Evolutionary conservation across 2,329 filamentous ascomycete species (phyloP).

Genomic region (Trichoderma sp.): DNA sequence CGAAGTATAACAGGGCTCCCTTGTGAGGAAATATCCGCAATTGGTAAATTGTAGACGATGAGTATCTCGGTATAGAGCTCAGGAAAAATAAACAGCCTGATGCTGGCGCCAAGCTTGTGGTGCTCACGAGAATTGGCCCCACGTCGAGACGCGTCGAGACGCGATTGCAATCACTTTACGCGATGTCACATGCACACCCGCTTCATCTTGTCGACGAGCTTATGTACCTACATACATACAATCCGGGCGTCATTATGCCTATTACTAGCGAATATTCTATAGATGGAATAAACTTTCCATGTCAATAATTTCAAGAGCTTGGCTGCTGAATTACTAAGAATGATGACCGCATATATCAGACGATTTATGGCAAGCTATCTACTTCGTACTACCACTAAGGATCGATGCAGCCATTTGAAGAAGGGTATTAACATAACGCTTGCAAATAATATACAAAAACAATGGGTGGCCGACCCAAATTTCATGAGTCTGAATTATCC

Average conservation of each 20-base stretch:
- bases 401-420: not conserved
- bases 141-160: constrained; percentile 27
- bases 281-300: not conserved
- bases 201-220: not conserved
- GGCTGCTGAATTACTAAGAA: not conserved
- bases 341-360: not conserved
- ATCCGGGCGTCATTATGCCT: not conserved
- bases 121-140: constrained; percentile 17
- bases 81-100: not conserved
- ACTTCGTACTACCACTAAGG: not conserved
- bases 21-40: not conserved
- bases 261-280: not conserved
- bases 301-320: not conserved
- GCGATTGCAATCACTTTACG: constrained; percentile 24
- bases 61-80: not conserved
- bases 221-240: not conserved
- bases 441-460: not conserved
- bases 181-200: constrained; percentile 25
- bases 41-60: not conserved
- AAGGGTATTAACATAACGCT: not conserved
- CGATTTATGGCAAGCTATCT: not conserved
- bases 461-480: not conserved
- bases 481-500: not conserved
- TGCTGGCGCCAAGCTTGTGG: not conserved
- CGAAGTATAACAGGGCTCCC: not conserved